phyloP scores from a whole-genome alignment of 129 eudicot species.

The Mikania micrantha region DNA sequence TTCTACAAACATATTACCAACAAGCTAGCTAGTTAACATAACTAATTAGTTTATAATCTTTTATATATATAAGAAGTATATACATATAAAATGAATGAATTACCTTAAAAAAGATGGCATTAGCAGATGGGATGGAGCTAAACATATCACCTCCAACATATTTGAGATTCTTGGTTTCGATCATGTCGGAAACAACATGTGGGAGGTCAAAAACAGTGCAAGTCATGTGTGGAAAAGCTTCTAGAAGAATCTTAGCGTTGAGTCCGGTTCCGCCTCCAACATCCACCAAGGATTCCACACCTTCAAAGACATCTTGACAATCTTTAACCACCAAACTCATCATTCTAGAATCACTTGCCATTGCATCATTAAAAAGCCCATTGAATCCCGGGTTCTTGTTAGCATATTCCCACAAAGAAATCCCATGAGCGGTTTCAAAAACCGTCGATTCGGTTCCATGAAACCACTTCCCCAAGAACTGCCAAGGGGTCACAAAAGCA shows the following conservation, averaged over 20 bases:
- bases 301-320: slow-evolving; percentile 25
- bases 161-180: slow-evolving; percentile 18
- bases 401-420: slow-evolving; percentile 21
- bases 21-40: neutral
- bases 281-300: slow-evolving; percentile 39
- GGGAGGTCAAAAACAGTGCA: slow-evolving; percentile 53
- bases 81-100: neutral
- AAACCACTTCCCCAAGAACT: slow-evolving; percentile 23
- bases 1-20: neutral
- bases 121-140: slow-evolving; percentile 32
- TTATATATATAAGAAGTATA: neutral
- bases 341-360: slow-evolving; percentile 32
- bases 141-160: slow-evolving; percentile 49
- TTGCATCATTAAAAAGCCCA: slow-evolving; percentile 22
- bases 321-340: slow-evolving; percentile 14
- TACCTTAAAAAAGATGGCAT: slow-evolving; percentile 39
- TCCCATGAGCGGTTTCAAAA: slow-evolving; percentile 26
- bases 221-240: slow-evolving; percentile 29
- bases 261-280: slow-evolving; percentile 51
- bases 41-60: neutral
- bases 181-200: slow-evolving; percentile 29
- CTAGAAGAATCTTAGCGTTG: slow-evolving; percentile 24
- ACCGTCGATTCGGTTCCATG: slow-evolving; percentile 8
- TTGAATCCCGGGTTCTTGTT: slow-evolving; percentile 17
- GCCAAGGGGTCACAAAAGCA: slow-evolving; percentile 14